A percentile compares a stretch with the other conserved stretches of the same genome.
Conservation (phyloP, 2,329 filamentous ascomycete species). For the Hansfordia pulvinata region DNA sequence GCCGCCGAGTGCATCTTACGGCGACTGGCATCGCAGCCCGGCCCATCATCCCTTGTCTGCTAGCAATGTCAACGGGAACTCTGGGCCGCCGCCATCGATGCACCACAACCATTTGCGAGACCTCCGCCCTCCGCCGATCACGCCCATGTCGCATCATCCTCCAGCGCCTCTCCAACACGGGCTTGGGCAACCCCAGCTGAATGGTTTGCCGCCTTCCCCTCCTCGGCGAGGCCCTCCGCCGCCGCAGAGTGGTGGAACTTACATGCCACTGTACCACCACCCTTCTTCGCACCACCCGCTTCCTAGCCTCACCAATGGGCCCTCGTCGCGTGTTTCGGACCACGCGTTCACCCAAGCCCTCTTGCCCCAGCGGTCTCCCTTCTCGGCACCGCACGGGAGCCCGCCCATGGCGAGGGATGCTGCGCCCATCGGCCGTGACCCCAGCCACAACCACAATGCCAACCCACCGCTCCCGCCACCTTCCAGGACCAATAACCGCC, state of each 20-base stretch:
- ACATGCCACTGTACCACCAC: constrained; percentile 21
- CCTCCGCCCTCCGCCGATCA: constrained; percentile 33
- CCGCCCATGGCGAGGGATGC: constrained; percentile 29
- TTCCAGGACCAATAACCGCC: constrained; percentile 17
- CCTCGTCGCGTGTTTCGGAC: constrained; percentile 26
- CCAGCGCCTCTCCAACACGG: constrained; percentile 28
- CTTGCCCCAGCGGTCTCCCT: constrained; percentile 25
- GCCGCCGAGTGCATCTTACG: constrained; percentile 21
- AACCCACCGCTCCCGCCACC: no score
- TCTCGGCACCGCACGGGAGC: constrained; percentile 28
- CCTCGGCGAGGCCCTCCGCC: constrained; percentile 28
- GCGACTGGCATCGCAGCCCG: constrained; percentile 36
- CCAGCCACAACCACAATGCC: constrained; percentile 15
- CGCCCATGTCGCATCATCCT: constrained; percentile 26
- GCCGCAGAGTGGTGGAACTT: constrained; percentile 24
- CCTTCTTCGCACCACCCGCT: constrained; percentile 14
- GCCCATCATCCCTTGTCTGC: constrained; percentile 33
- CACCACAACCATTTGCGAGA: constrained; percentile 23
- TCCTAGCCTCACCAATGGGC: constrained; percentile 21
- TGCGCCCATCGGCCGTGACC: constrained; percentile 15
- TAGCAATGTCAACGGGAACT: constrained; percentile 35
- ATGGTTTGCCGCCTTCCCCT: constrained; percentile 34
- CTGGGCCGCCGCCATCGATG: constrained; percentile 13
- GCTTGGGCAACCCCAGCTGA: constrained; percentile 24
- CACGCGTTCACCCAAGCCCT: constrained; percentile 30